Evolutionary conservation across 2,329 filamentous ascomycete species (phyloP), one percentile per base, ranked within the genome.

Genomic region (Scedosporium aurantiacum): DNA sequence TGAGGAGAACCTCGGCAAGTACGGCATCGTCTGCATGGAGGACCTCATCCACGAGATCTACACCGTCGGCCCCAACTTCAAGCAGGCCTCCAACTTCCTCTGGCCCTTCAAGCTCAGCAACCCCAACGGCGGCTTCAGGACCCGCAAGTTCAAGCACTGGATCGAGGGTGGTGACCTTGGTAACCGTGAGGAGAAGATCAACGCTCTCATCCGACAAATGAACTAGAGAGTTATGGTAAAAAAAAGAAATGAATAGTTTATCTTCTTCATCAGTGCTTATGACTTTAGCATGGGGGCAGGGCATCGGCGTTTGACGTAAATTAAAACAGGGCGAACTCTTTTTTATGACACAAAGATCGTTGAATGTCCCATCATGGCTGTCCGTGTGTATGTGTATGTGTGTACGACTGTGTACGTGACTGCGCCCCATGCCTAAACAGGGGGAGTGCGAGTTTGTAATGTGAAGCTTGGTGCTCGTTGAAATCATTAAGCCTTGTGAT

Each of bases 61-160:
- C 86, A 96, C 92, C 63, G 94, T 97, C 69, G 93, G 94, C 76
- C 93, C 93, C 83, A 97, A 97, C 88, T 95, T 94, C 89, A 97
- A 97, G 88, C 92, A 97, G 83, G 91, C 90, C 73, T 86, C 88
- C 82, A 99, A 97, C 89, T 97, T 97, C 87, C 82, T 97, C 70
- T 99, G 94, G 94, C 94, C 94, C 75, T 99, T 99, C 88, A 97
- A 99, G 89, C 89, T 99, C 70, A 91, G 86, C 86, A 97, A 96
- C 87, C 94, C 94, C 75, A 97, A 82, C 71, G 94, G 94, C 77
- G 93, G 94, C 68, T 99, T 97, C 91, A 88, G 89, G 71, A 79
- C 89, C 72, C 85, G 94, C 81, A 99, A 97, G 85, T 97, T 97
- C 87, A 94, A 91, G 84, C 92, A 97, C 84, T 97, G 90, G 82